These are phyloP conservation scores for Lepidium africanum DNA, from an alignment of 345 rosid species.

Conservation along the genomic window DNA sequence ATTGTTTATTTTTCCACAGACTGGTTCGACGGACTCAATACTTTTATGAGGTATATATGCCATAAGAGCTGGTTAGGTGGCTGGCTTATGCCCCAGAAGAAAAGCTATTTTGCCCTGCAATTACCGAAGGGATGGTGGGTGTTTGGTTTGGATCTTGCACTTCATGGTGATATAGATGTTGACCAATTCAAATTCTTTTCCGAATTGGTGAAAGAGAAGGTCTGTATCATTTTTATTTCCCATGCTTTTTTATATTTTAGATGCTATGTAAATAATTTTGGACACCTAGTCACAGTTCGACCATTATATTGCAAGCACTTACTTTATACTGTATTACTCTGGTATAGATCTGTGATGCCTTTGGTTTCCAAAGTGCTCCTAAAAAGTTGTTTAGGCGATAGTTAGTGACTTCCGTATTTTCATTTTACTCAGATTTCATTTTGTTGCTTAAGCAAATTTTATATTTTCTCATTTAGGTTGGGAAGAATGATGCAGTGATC, in stretches of 20 bases:
- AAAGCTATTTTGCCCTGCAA: constrained; percentile 96
- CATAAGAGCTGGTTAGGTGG: constrained; percentile 99
- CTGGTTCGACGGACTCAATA: constrained; percentile 98
- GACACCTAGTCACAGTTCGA: neutral
- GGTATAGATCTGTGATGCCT: neutral
- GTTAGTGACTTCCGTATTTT: constrained; percentile 1
- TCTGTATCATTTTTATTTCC: constrained; percentile 13
- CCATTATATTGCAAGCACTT: neutral
- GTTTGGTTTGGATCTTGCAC: constrained; percentile 97
- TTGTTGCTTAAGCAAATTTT: neutral
- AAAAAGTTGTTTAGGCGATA: neutral
- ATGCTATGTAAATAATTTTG: neutral
- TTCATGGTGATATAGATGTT: constrained; percentile 94
- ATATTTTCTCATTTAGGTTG: constrained; percentile 44
- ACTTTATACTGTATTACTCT: neutral
- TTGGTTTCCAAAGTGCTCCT: neutral
- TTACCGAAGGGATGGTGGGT: constrained; percentile 96
- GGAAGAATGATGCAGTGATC: constrained; percentile 68
- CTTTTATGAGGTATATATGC: constrained; percentile 97
- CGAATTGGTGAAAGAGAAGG: constrained; percentile 74
- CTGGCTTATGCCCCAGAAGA: constrained; percentile 99
- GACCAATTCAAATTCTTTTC: constrained; percentile 97
- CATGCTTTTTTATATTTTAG: neutral
- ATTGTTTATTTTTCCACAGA: constrained; percentile 32
- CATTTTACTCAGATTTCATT: neutral